A percentile compares a stretch with the other conserved stretches of the same genome.
These are phyloP conservation scores for Effrenium voratum DNA, from an alignment of 73 alveolate genomes.

Conservation along the genomic window DNA sequence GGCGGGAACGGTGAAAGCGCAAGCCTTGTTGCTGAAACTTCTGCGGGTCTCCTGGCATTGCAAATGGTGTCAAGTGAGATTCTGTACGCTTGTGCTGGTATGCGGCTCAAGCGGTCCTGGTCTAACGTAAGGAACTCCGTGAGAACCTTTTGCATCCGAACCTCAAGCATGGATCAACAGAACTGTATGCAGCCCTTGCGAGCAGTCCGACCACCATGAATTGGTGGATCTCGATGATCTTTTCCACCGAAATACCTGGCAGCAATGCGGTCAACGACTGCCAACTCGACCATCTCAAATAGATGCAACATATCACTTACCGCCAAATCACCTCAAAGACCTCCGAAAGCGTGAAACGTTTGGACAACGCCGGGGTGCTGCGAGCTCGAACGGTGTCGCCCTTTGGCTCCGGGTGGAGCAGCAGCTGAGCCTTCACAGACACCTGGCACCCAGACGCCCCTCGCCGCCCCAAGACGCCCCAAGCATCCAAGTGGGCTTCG, in stretches of 20 bases:
- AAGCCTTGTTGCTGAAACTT: slow-evolving; percentile 70
- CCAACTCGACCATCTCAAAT: no score
- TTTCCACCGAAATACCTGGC: slow-evolving; percentile 66
- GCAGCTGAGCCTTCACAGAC: slow-evolving; percentile 87
- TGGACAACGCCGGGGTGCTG: slow-evolving; percentile 24
- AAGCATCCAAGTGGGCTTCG: not conserved
- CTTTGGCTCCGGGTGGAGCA: slow-evolving; percentile 89
- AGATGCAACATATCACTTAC: no score
- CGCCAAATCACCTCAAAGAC: no score
- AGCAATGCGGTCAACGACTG: no score
- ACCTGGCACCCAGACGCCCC: not conserved
- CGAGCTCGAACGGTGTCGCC: slow-evolving; percentile 74
- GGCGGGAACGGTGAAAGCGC: not conserved
- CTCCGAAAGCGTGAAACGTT: no score
- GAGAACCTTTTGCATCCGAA: slow-evolving; percentile 64
- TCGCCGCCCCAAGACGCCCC: not conserved
- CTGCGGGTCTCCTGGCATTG: slow-evolving; percentile 73
- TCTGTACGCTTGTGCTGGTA: not conserved
- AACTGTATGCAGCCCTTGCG: no score
- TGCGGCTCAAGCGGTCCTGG: not conserved
- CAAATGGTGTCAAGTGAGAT: no score
- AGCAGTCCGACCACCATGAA: slow-evolving; percentile 69
- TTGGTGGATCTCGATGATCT: slow-evolving; percentile 81
- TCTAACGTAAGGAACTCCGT: slow-evolving; percentile 72
- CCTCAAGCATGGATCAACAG: not conserved